phyloP scores from a whole-genome alignment of 495 filamentous ascomycete species.

The Xylaria flabelliformis region DNA sequence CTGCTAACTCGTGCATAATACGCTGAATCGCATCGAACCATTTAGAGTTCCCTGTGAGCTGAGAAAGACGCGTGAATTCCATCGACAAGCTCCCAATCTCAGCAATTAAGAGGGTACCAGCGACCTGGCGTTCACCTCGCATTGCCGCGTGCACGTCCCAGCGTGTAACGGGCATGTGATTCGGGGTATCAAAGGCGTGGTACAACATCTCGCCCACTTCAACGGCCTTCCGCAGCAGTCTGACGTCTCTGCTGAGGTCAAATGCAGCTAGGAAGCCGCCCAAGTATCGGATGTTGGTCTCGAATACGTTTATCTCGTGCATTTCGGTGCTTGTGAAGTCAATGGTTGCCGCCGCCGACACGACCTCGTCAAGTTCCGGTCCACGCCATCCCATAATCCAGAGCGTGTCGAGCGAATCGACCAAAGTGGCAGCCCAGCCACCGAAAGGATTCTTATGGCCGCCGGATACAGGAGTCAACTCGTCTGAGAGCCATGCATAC shows the following conservation, averaged over 20 bases:
- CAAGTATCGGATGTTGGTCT: conserved; percentile 76
- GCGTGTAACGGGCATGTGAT: conserved; percentile 74
- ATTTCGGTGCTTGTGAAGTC: conserved; percentile 72
- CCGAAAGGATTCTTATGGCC: conserved; percentile 52
- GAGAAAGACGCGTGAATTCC: conserved; percentile 85
- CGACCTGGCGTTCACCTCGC: conserved; percentile 33
- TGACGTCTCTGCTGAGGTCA: conserved; percentile 65
- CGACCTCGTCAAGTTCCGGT: conserved; percentile 74
- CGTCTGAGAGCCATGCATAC: conserved; percentile 76
- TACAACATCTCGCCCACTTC: conserved; percentile 79
- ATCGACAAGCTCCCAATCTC: conserved; percentile 79
- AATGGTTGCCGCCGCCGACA: conserved; percentile 68
- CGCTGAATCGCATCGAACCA: conserved; percentile 86
- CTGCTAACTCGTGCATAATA: conserved; percentile 75
- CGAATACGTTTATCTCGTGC: conserved; percentile 66
- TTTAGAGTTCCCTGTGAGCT: conserved; percentile 78
- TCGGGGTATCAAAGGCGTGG: conserved; percentile 82
- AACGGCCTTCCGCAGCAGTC: conserved; percentile 72
- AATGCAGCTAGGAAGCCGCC: conserved; percentile 78
- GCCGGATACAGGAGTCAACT: conserved; percentile 62
- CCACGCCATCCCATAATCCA: conserved; percentile 83
- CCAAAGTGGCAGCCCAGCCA: conserved; percentile 82
- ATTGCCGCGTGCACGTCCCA: conserved; percentile 41
- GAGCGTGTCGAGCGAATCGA: conserved; percentile 79
- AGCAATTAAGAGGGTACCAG: conserved; percentile 43